A percentile compares a stretch with the other conserved stretches of the same genome.
phyloP scores from a whole-genome alignment of 2,329 filamentous ascomycete genomes.

The Plectosphaerella plurivora region DNA sequence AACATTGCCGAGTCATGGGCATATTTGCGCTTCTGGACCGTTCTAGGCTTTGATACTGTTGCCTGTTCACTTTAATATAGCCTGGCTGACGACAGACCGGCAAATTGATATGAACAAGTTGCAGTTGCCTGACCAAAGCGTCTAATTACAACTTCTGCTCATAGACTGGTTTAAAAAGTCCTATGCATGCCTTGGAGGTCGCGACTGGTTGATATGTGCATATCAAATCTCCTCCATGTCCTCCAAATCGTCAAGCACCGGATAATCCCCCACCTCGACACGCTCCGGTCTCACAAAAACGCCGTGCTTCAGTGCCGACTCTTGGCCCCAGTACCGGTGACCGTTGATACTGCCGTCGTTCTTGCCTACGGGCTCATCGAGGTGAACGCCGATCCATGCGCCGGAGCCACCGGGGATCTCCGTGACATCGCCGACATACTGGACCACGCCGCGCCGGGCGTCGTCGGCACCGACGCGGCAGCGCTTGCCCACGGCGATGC shows the following conservation, averaged over 20 bases:
- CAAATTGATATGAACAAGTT: no score
- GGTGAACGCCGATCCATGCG: conserved; percentile 68
- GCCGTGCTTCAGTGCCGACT: conserved; percentile 63
- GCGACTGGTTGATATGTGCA: not conserved
- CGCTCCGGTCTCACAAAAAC: conserved; percentile 76
- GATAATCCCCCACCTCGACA: conserved; percentile 72
- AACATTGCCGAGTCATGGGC: no score
- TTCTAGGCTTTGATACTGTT: no score
- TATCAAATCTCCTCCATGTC: conserved; percentile 69
- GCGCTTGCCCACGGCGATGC: conserved; percentile 58
- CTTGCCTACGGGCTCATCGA: conserved; percentile 78
- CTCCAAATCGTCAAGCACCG: conserved; percentile 67
- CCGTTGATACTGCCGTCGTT: conserved; percentile 71
- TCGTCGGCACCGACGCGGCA: conserved; percentile 67
- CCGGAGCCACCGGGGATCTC: conserved; percentile 65
- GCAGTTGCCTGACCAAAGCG: no score
- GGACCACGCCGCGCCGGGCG: conserved; percentile 62
- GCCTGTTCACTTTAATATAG: no score
- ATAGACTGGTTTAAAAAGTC: no score
- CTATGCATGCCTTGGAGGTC: no score
- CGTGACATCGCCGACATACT: conserved; percentile 68
- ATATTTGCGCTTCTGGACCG: no score
- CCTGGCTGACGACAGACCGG: no score
- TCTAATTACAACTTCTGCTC: no score
- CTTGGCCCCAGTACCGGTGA: conserved; percentile 65